Evolutionary conservation across 2,329 filamentous ascomycete genomes (phyloP).

Genomic region (Arthroderma sp.): DNA sequence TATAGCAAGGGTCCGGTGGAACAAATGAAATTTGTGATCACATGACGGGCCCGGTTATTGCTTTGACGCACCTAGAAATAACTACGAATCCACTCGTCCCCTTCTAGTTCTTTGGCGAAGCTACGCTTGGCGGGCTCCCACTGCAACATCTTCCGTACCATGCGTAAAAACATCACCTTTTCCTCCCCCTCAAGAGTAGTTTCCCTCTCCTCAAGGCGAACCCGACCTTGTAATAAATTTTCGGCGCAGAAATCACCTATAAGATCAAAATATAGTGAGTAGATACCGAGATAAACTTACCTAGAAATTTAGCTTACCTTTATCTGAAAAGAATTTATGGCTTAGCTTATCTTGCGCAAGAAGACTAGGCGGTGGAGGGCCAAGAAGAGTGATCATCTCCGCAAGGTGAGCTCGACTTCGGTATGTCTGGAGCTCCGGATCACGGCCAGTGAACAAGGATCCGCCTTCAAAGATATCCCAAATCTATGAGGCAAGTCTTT

Average conservation of each 20-base stretch:
- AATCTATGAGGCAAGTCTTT: constrained; percentile 24
- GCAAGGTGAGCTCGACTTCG: constrained; percentile 38
- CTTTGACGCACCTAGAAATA: background rate
- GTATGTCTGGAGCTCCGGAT: constrained; percentile 31
- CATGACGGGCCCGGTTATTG: too few species aligned
- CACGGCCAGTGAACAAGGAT: constrained; percentile 34
- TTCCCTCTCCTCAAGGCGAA: constrained; percentile 30
- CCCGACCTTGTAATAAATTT: constrained; percentile 15
- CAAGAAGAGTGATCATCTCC: constrained; percentile 39
- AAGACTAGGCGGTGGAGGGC: constrained; percentile 30
- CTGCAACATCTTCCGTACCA: constrained; percentile 29
- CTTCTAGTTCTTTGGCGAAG: constrained; percentile 21
- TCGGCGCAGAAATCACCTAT: constrained; percentile 21
- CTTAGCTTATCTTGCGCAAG: constrained; percentile 23
- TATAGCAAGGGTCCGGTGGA: too few species aligned
- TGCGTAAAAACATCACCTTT: constrained; percentile 21
- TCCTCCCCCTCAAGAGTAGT: constrained; percentile 25
- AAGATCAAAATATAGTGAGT: constrained; percentile 4
- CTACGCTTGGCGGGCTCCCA: constrained; percentile 25
- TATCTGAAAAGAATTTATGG: constrained; percentile 30
- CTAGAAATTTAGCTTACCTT: constrained; percentile 20
- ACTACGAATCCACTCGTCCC: constrained; percentile 22
- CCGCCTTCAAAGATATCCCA: constrained; percentile 41
- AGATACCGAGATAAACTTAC: background rate
- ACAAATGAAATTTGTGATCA: too few species aligned